Conservation (phyloP, 164 flowering plant species). For the Magnolia kwangsiensis region DNA sequence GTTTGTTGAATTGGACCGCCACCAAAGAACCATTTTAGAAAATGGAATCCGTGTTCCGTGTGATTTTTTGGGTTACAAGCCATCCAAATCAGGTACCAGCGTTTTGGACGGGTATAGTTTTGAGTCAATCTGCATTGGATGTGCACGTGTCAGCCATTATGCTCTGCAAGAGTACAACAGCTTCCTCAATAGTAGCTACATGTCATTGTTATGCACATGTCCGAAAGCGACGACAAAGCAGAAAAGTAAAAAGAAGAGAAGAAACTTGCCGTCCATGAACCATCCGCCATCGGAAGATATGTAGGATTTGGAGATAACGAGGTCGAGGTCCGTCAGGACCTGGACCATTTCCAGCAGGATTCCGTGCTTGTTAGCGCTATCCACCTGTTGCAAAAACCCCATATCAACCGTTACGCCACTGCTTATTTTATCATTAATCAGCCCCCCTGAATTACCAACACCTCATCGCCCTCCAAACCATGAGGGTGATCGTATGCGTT, state of each 20-base stretch:
- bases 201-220: neutral
- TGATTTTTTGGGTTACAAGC: too few relatives aligned
- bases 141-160: neutral
- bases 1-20: too few relatives aligned
- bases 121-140: too few relatives aligned
- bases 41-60: too few relatives aligned
- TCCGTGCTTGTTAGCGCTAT: slow-evolving; percentile 77
- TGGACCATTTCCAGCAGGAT: slow-evolving; percentile 89
- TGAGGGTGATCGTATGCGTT: too few relatives aligned
- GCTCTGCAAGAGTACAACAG: neutral
- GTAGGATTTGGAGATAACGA: slow-evolving; percentile 84
- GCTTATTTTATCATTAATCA: too few relatives aligned
- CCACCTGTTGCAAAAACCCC: slow-evolving; percentile 46
- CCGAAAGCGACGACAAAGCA: neutral
- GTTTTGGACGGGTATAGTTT: too few relatives aligned
- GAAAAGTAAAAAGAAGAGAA: neutral
- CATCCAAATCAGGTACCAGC: too few relatives aligned
- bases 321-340: slow-evolving; percentile 88
- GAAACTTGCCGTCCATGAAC: slow-evolving; percentile 86
- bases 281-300: slow-evolving; percentile 90
- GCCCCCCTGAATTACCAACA: too few relatives aligned
- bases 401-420: too few relatives aligned
- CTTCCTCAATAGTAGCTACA: neutral
- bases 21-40: too few relatives aligned
- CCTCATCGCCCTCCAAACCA: too few relatives aligned